phyloP scores from a whole-genome alignment of 2,329 filamentous ascomycete species.

The Cladophialophora exuberans region DNA sequence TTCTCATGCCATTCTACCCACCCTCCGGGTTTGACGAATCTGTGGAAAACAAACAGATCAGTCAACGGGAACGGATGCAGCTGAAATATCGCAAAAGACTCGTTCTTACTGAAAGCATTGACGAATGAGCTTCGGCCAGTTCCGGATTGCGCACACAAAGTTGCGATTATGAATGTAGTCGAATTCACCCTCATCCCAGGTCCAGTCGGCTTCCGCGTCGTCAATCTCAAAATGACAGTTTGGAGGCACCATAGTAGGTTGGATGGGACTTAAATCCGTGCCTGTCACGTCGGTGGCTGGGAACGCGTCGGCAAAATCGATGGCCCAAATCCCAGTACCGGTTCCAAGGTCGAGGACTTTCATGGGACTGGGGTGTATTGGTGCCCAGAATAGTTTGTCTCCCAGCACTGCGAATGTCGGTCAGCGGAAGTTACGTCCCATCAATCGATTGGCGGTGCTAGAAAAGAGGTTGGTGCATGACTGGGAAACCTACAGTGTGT shows the following conservation, averaged over 20 bases:
- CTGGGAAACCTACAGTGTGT: no score
- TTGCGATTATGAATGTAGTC: conserved; percentile 65
- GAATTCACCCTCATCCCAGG: conserved; percentile 57
- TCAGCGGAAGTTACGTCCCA: no score
- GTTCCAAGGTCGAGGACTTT: conserved; percentile 38
- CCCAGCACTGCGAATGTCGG: no score
- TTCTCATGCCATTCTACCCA: conserved; percentile 43
- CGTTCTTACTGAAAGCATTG: conserved; percentile 21
- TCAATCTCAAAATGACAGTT: conserved; percentile 62
- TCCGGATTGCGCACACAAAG: conserved; percentile 58
- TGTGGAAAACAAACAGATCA: neutral
- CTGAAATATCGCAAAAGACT: neutral
- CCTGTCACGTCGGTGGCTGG: conserved; percentile 30
- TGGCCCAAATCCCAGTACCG: conserved; percentile 27
- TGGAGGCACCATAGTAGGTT: conserved; percentile 51
- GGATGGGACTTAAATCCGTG: conserved; percentile 36
- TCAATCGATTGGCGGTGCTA: no score
- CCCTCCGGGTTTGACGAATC: conserved; percentile 42
- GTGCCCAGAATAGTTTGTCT: conserved; percentile 43
- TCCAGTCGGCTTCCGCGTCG: conserved; percentile 61
- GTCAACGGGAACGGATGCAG: neutral
- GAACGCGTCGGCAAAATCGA: conserved; percentile 40
- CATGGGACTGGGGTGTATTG: conserved; percentile 36
- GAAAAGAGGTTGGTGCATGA: no score
- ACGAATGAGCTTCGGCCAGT: conserved; percentile 50